Percentiles rank a stretch among this genome's conserved stretches.
Evolutionary conservation across 306 rosid species (phyloP).

Genomic region (Quercus cerris): DNA sequence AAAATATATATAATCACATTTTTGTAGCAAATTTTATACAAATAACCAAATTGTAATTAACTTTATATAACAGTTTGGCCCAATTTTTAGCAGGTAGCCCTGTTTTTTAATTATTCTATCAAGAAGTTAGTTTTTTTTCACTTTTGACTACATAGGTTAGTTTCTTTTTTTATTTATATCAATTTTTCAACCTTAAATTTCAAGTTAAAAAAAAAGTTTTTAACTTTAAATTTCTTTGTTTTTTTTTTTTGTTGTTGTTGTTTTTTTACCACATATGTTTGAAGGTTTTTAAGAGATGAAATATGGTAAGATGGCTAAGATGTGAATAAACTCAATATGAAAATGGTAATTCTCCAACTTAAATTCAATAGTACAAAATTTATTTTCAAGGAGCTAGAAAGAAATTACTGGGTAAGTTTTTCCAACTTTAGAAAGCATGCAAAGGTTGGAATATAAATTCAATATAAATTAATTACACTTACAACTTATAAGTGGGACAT

Average conservation of each 20-base stretch:
- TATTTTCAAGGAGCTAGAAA: no score
- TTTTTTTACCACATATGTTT: no score
- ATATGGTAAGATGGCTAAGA: no score
- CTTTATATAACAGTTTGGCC: background rate
- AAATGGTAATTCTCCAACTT: no score
- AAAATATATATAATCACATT: background rate
- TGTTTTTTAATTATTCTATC: background rate
- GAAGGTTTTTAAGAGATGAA: no score
- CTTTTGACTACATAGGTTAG: background rate
- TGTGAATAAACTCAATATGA: no score
- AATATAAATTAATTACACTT: background rate
- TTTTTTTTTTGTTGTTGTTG: no score
- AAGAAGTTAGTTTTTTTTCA: background rate
- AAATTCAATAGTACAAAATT: no score
- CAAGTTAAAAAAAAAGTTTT: no score
- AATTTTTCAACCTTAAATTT: background rate
- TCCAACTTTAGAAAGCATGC: background rate
- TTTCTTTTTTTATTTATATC: background rate
- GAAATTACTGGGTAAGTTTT: no score
- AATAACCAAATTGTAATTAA: background rate
- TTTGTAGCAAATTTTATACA: background rate
- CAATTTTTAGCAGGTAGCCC: background rate
- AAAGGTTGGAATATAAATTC: background rate
- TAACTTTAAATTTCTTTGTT: no score
- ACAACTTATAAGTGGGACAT: no score